Percentiles rank a stretch among this genome's conserved stretches.
phyloP scores from a whole-genome alignment of 306 rosid species.

The Cyamopsis tetragonoloba region DNA sequence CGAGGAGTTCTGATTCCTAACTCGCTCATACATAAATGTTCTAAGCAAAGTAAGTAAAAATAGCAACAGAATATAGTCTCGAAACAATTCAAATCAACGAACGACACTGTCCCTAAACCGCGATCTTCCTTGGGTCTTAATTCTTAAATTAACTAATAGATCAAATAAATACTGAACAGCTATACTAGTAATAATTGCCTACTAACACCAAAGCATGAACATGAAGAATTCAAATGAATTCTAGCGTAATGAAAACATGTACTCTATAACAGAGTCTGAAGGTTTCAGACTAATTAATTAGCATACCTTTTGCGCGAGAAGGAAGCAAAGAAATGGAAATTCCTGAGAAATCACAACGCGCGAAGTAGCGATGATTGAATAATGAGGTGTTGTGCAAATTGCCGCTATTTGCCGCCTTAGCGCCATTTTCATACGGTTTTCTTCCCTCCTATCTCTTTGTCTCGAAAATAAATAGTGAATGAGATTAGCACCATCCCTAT shows the following conservation, averaged over 20 bases:
- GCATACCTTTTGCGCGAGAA: constrained; percentile 8
- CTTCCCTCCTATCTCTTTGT: too few species aligned
- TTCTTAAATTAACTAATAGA: too few species aligned
- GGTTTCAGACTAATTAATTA: background rate
- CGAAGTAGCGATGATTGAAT: background rate
- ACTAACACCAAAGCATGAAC: background rate
- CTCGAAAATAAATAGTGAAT: too few species aligned
- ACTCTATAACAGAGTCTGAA: too few species aligned
- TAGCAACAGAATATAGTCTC: background rate
- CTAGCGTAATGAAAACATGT: background rate
- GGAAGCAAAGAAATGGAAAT: background rate
- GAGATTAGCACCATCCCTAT: too few species aligned
- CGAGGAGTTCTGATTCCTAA: background rate
- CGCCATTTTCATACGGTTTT: constrained; percentile 21
- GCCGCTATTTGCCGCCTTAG: constrained; percentile 24
- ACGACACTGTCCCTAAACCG: background rate
- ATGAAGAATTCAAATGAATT: background rate
- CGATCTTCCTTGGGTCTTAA: too few species aligned
- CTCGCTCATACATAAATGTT: background rate
- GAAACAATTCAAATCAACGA: background rate
- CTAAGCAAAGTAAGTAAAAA: background rate
- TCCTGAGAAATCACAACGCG: too few species aligned
- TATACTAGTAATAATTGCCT: background rate
- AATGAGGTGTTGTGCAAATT: background rate
- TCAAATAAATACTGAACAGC: background rate